These are phyloP conservation scores for Komagataella ulmi DNA, from an alignment of 805 yeast species.

Conservation along the genomic window DNA sequence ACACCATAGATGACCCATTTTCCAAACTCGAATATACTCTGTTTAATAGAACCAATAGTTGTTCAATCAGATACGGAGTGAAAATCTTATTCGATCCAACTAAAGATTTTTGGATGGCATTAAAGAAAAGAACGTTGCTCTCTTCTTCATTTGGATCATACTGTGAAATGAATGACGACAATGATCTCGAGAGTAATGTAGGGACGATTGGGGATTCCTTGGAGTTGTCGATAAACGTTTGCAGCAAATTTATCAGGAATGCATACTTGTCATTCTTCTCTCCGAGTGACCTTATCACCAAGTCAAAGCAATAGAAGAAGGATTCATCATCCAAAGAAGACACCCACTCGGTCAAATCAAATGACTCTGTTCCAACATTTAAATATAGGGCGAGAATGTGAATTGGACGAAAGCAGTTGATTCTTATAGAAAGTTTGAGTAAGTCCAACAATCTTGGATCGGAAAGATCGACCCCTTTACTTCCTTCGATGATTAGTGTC, in stretches of 20 bases:
- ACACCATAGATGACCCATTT: slow-evolving; percentile 11
- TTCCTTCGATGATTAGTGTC: neutral
- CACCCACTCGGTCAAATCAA: neutral
- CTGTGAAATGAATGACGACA: neutral
- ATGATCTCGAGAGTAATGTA: neutral
- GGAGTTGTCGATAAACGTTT: neutral
- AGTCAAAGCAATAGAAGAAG: neutral
- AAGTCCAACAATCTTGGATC: neutral
- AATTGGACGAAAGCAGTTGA: neutral
- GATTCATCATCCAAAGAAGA: neutral
- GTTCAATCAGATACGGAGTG: neutral
- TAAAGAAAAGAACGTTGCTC: neutral
- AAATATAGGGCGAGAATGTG: neutral
- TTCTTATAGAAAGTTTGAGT: neutral
- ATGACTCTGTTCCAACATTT: neutral
- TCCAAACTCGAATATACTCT: slow-evolving; percentile 1
- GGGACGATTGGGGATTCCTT: neutral
- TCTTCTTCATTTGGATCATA: neutral
- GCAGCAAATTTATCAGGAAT: neutral
- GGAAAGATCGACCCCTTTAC: neutral
- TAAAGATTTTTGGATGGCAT: neutral
- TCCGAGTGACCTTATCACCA: neutral
- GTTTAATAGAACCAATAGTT: slow-evolving; percentile 6
- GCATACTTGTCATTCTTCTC: neutral
- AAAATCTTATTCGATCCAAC: neutral